A percentile compares a stretch with the other conserved stretches of the same genome.
These are phyloP conservation scores for Cladophialophora bantiana DNA, from an alignment of 2,329 filamentous ascomycete species.

Conservation along the genomic window DNA sequence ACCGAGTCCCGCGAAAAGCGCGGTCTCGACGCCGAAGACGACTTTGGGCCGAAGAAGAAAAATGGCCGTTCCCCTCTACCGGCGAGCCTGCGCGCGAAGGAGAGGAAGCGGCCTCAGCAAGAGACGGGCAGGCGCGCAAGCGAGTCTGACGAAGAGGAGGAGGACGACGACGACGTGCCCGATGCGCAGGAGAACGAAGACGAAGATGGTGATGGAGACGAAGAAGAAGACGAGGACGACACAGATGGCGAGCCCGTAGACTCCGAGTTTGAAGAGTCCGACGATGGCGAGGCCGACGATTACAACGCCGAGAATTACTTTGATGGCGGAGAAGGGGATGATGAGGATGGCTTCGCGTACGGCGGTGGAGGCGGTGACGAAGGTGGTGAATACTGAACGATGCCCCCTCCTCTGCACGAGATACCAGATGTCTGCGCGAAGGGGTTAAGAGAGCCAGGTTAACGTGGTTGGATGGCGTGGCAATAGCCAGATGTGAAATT, in stretches of 20 bases:
- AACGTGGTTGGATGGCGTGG: no score
- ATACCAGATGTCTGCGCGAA: no score
- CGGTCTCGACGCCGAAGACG: constrained; percentile 44
- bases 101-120: constrained; percentile 20
- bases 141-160: constrained; percentile 44
- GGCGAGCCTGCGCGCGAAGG: constrained; percentile 16
- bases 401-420: no score
- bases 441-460: no score
- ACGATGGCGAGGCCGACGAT: constrained; percentile 65
- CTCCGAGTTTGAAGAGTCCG: constrained; percentile 67
- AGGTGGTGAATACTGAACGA: constrained; percentile 21
- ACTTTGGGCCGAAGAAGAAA: constrained; percentile 48
- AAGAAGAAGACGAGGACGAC: constrained; percentile 51
- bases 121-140: constrained; percentile 37
- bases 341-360: constrained; percentile 54
- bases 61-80: constrained; percentile 40
- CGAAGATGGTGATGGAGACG: constrained; percentile 51
- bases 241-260: constrained; percentile 62
- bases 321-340: constrained; percentile 63
- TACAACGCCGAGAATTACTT: constrained; percentile 72
- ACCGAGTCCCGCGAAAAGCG: constrained; percentile 44
- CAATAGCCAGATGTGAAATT: no score
- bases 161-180: constrained; percentile 50
- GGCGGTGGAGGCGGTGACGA: constrained; percentile 60
- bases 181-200: constrained; percentile 44